Conservation (phyloP, 2,329 filamentous ascomycete species). For the Periconia digitata region DNA sequence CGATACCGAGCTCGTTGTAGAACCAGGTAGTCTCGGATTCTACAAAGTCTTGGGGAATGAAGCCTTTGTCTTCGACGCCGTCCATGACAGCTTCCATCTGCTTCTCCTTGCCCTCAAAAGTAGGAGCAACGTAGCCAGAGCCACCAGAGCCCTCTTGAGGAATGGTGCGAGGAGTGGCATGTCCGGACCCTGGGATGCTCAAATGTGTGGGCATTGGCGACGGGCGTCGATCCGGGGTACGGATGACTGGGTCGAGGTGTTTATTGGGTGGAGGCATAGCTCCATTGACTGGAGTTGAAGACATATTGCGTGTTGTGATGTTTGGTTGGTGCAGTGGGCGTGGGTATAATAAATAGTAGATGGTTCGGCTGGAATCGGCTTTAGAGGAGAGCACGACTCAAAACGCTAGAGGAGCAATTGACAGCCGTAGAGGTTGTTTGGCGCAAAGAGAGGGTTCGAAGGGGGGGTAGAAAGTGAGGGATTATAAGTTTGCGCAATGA, state of each 20-base stretch:
- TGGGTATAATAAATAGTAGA: not conserved
- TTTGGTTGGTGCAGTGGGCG: not conserved
- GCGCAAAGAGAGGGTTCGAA: not conserved
- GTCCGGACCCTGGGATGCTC: slow-evolving; percentile 63
- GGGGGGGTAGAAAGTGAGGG: not conserved
- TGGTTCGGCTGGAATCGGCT: slow-evolving; percentile 6
- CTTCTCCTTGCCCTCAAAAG: slow-evolving; percentile 87
- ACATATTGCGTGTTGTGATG: slow-evolving; percentile 25
- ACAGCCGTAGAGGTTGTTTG: not conserved
- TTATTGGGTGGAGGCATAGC: slow-evolving; percentile 50
- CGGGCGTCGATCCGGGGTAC: slow-evolving; percentile 64
- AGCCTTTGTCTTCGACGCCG: slow-evolving; percentile 74
- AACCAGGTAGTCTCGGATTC: slow-evolving; percentile 92
- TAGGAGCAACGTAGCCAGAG: slow-evolving; percentile 90
- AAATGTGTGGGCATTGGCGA: slow-evolving; percentile 89
- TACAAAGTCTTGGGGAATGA: slow-evolving; percentile 82
- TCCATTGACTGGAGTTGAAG: slow-evolving; percentile 36
- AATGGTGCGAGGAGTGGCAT: slow-evolving; percentile 66
- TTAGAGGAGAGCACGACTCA: not conserved
- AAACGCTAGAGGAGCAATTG: not conserved
- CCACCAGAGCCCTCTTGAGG: slow-evolving; percentile 77
- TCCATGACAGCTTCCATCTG: slow-evolving; percentile 88
- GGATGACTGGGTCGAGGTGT: slow-evolving; percentile 57
- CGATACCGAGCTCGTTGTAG: slow-evolving; percentile 95
- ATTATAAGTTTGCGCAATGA: not conserved